Evolutionary conservation across 2,329 filamentous ascomycete species (phyloP), one percentile per base, ranked within the genome.

Genomic region (Botrytis deweyae): DNA sequence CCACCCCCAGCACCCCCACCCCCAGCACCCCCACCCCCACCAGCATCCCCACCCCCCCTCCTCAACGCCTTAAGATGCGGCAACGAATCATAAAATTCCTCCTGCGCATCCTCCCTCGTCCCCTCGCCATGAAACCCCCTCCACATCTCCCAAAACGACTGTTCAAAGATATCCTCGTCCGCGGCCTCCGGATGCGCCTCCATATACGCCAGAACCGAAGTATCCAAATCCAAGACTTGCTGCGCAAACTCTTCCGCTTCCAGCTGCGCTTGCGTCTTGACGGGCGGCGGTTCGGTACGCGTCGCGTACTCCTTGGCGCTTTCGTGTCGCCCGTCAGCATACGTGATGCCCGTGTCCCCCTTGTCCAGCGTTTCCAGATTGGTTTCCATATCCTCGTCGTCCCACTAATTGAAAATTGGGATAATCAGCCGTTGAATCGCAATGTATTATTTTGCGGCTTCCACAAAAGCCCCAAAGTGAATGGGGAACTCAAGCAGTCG

Each of bases 221-320:
- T 6, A 3, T 29, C 25, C 0, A 29, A 4, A 2, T 0, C 3
- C 2, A 0, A 1, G n/a, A 29, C 8, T 18, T 9, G 52, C 6
- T 6, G 14, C 14, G 18, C n/a, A 3, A 7, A 29, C 14, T 58
- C n/a, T 4, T 58, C 52, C 3, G 3, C 3, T 18, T 58, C 52
- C n/a, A 29, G 9, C n/a, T 58, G 6, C 6, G n/a, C n/a, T 58
- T 29, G n/a, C n/a, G 52, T 18, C 16, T 58, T 29, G 49, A 55
- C 49, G 2, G 49, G 25, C 5, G 49, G 25, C 25, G 49, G 25
- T n/a, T 55, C 49, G 6, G 49, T 55, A 2, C 49, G 49, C 49
- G 12, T 6, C 12, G 49, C 10, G 49, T 55, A 55, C 16, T n/a
- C 25, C 25, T 5, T 14, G 5, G 2, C 25, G 25, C 49, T 58